A percentile compares a stretch with the other conserved stretches of the same genome.
Conservation (phyloP, 768 basidiomycete species). For the Clitopilus hobsonii region DNA sequence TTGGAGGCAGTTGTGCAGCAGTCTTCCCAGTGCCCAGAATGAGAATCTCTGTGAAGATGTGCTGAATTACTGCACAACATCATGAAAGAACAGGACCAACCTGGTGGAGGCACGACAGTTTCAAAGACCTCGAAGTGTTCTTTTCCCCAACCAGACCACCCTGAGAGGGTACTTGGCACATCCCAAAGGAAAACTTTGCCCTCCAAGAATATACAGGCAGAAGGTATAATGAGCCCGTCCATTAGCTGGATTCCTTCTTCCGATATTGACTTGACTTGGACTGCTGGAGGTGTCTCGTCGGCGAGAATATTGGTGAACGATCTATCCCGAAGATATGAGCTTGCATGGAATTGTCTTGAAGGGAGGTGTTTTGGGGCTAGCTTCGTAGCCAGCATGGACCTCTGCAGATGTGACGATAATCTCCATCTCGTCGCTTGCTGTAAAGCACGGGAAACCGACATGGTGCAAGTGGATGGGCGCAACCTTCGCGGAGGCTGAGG, state of each 20-base stretch:
- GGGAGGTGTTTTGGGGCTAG: neutral
- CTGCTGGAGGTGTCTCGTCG: constrained; percentile 60
- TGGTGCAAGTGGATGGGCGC: neutral
- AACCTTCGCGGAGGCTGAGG: neutral
- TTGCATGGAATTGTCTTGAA: constrained; percentile 13
- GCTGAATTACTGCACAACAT: neutral
- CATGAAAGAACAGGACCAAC: constrained; percentile 37
- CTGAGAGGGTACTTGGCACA: constrained; percentile 54
- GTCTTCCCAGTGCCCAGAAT: constrained; percentile 82
- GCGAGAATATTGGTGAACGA: constrained; percentile 73
- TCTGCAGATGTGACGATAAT: neutral
- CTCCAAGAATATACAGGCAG: constrained; percentile 79
- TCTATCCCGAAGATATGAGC: constrained; percentile 14
- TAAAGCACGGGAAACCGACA: neutral
- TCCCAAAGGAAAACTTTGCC: constrained; percentile 92
- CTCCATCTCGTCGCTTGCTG: neutral
- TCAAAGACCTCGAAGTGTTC: constrained; percentile 82
- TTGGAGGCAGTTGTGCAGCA: constrained; percentile 64
- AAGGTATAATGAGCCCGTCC: constrained; percentile 77
- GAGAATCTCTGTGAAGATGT: constrained; percentile 64
- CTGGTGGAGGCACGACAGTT: constrained; percentile 78
- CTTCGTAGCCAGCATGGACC: neutral
- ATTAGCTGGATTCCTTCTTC: constrained; percentile 59
- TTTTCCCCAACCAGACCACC: constrained; percentile 66
- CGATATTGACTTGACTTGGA: constrained; percentile 67